These are phyloP conservation scores for Harringtonia lauricola DNA, from an alignment of 2,329 filamentous ascomycete species.

Conservation along the genomic window DNA sequence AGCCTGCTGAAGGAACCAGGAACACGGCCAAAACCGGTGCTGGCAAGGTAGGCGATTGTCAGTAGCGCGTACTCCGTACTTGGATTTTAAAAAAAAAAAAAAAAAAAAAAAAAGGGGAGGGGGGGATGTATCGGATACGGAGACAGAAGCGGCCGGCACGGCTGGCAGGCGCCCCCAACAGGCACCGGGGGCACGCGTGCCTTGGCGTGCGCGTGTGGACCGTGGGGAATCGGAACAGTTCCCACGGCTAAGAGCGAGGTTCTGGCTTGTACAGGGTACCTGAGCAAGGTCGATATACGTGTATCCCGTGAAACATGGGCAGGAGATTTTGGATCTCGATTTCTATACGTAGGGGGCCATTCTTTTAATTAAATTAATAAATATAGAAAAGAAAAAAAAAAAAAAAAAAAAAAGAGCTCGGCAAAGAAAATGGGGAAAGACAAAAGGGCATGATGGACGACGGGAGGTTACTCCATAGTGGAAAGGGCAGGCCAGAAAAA, in stretches of 20 bases:
- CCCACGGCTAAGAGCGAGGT: neutral
- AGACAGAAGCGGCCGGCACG: too few relatives aligned
- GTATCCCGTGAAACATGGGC: too few relatives aligned
- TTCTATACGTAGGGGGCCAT: slow-evolving; percentile 6
- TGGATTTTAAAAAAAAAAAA: too few relatives aligned
- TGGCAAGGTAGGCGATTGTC: neutral
- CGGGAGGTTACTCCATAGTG: too few relatives aligned
- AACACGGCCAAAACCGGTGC: slow-evolving; percentile 5
- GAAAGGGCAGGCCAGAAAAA: slow-evolving; percentile 17
- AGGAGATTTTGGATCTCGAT: slow-evolving; percentile 16
- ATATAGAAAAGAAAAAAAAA: neutral
- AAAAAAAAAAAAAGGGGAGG: too few relatives aligned
- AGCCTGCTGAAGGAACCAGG: neutral
- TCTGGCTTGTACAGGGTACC: slow-evolving; percentile 4
- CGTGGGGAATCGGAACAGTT: neutral
- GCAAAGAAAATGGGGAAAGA: slow-evolving; percentile 2
- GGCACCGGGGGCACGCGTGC: too few relatives aligned
- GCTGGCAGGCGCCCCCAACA: too few relatives aligned
- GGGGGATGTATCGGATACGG: too few relatives aligned
- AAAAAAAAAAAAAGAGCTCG: neutral
- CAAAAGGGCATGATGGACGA: slow-evolving; percentile 1
- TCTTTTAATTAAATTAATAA: neutral
- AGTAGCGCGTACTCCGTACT: slow-evolving; percentile 2
- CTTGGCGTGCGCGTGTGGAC: too few relatives aligned
- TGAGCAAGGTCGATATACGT: neutral